Evolutionary conservation across 78 protist genomes (phyloP).

Genomic region (Emiliania huxleyi): DNA sequence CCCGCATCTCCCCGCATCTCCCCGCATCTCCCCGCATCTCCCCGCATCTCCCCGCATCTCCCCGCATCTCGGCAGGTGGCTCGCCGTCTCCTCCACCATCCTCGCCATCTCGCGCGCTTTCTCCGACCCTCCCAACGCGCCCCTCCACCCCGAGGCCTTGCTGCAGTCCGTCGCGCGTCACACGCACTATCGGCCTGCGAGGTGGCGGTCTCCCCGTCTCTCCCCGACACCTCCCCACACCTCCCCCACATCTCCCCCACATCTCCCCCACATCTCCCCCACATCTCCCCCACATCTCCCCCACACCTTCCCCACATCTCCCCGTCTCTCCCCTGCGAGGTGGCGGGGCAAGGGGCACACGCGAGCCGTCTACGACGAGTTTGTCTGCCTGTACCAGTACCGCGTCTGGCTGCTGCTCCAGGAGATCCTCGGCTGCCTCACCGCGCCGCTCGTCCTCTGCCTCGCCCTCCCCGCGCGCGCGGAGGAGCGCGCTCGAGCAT

Average conservation of each 20-base stretch:
- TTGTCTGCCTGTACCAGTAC: background rate
- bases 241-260: no score
- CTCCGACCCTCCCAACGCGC: background rate
- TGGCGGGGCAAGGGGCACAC: background rate
- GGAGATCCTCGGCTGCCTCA: background rate
- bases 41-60: no score
- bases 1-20: no score
- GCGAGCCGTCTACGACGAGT: background rate
- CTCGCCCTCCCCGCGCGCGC: background rate
- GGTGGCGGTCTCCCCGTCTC: no score
- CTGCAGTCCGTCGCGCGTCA: background rate
- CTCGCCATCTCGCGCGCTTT: slow-evolving; percentile 12
- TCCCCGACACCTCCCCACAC: no score
- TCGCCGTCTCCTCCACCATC: background rate
- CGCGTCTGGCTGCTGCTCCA: background rate
- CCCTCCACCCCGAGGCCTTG: background rate
- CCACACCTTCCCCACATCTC: no score
- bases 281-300: no score
- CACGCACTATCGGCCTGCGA: background rate
- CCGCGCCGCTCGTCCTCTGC: background rate
- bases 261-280: no score
- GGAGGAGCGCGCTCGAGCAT: no score
- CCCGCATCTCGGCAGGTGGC: no score
- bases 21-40: no score
- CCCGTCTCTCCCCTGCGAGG: background rate